Evolutionary conservation across 495 filamentous ascomycete species (phyloP), one percentile per base, ranked within the genome.

Genomic region (Thermothielavioides terrestris): DNA sequence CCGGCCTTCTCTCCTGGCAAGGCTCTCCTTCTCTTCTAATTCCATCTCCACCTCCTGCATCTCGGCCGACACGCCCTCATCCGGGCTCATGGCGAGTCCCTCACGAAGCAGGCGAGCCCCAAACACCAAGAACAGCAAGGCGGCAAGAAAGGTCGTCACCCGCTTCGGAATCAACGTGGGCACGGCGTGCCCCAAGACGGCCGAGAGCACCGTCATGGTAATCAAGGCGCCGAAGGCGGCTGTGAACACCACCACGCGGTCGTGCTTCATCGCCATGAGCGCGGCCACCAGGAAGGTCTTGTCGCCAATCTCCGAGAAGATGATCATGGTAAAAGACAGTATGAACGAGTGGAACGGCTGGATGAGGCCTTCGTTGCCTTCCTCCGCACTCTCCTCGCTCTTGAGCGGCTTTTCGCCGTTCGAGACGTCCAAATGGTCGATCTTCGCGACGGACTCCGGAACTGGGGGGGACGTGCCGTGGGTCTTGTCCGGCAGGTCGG

Each of bases 251-350:
- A 95, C 75, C 46, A 96, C 66, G 27, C 91, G 87, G 36, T 92
- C 85, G 62, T 98, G 90, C 56, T 95, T 88, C 92, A 98, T 98
- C 2, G 92, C 92, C 92, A 98, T 98, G 18, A 98, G 77, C 21
- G 92, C 92, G 12, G 92, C 92, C 36, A 98, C 88, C 34, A 98
- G 76, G 71, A 98, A 98, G 0, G 92, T 98, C 67, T 98, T 98
- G 78, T 98, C 92, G 50, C 92, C 92, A 63, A 98, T 82, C 64
- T 98, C 92, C 53, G 92, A 96, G 58, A 97, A 86, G 46, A 97
- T 76, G 53, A 98, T 98, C 92, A 97, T 97, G 50, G 89, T 88
- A 45, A 95, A 80, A 7, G 92, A 92, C 41, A 96, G 85, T 21
- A 90, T 56, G 59, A 92, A 92, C 9, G 92, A 97, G 66, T 98